These are phyloP conservation scores for Pholiota conissans DNA, from an alignment of 768 basidiomycete species.

Conservation along the genomic window DNA sequence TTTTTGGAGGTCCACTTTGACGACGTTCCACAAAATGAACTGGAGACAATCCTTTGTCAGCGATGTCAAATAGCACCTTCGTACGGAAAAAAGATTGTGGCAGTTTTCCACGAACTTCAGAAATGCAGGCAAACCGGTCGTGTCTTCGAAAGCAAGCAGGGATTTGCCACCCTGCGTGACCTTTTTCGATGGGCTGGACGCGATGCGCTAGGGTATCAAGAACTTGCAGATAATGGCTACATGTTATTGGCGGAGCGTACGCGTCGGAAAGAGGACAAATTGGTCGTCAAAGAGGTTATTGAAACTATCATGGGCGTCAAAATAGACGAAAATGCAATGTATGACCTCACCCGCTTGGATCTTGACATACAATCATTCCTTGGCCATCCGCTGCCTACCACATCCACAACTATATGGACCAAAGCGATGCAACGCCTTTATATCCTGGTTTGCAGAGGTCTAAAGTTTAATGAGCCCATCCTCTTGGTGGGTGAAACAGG, in stretches of 20 bases:
- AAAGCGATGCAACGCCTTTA: constrained; percentile 90
- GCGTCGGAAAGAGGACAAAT: constrained; percentile 81
- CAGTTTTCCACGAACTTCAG: constrained; percentile 90
- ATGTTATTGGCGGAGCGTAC: constrained; percentile 96
- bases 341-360: constrained; percentile 48
- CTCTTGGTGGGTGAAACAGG: constrained; percentile 97
- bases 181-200: constrained; percentile 96
- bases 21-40: constrained; percentile 91
- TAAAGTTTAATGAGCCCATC: constrained; percentile 91
- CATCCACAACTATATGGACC: constrained; percentile 83
- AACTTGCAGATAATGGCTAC: constrained; percentile 94
- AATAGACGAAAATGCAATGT: constrained; percentile 73
- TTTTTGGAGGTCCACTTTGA: constrained; percentile 98
- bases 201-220: constrained; percentile 86
- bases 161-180: constrained; percentile 95
- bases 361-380: constrained; percentile 47
- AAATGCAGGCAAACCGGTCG: constrained; percentile 87
- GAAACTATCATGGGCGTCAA: constrained; percentile 86
- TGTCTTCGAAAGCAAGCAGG: constrained; percentile 96
- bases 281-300: constrained; percentile 89
- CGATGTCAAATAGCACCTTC: constrained; percentile 92
- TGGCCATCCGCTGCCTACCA: constrained; percentile 51
- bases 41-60: constrained; percentile 93
- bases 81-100: constrained; percentile 87
- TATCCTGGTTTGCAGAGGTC: constrained; percentile 77